These are phyloP conservation scores for Tritrichomonas foetus DNA, from an alignment of 208 protist genomes.

Conservation along the genomic window DNA sequence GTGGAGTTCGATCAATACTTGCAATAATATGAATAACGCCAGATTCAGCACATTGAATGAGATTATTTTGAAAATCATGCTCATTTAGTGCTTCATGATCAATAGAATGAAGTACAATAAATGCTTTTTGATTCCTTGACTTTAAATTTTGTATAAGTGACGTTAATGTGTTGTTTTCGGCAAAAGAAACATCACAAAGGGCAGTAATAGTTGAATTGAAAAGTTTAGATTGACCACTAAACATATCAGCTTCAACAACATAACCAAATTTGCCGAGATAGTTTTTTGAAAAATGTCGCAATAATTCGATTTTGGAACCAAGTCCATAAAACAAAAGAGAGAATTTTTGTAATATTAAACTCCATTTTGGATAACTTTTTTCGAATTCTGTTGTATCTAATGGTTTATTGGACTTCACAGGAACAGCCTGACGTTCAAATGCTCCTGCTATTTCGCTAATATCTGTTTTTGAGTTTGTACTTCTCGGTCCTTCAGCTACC, in stretches of 20 bases:
- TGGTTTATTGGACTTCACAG: background rate
- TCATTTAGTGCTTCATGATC: background rate
- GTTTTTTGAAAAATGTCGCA: background rate
- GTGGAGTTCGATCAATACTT: background rate
- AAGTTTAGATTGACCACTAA: background rate
- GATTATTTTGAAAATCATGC: background rate
- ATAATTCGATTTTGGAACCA: background rate
- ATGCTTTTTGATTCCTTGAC: background rate
- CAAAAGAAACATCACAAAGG: background rate
- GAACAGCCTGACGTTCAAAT: background rate
- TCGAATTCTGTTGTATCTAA: background rate
- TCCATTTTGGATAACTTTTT: background rate
- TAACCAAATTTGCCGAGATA: background rate
- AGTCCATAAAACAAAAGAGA: conserved; percentile 11
- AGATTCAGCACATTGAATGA: background rate
- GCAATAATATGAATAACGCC: background rate
- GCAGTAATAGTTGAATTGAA: background rate
- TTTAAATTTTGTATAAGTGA: background rate
- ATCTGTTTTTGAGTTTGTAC: background rate
- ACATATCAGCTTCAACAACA: background rate
- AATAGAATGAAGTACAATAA: background rate
- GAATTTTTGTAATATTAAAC: background rate
- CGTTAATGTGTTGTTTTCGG: background rate
- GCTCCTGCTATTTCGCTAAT: background rate
- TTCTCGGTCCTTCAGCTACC: background rate